Percentiles rank a stretch among this genome's conserved stretches.
Evolutionary conservation across 768 basidiomycete genomes (phyloP).

Genomic region (Lentinula boryana): DNA sequence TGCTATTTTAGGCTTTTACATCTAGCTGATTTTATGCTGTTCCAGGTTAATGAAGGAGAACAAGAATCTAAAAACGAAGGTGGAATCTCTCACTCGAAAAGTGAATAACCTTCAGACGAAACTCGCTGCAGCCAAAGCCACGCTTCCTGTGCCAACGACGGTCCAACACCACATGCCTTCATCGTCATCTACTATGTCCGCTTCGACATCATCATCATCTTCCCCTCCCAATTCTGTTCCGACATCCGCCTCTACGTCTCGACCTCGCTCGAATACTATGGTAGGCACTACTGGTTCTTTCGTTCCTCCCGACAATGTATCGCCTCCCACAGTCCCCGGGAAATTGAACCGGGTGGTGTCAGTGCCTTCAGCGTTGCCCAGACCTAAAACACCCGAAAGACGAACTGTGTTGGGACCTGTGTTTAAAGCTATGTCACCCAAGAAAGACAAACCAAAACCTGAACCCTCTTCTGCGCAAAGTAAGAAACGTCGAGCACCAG

Average conservation of each 20-base stretch:
- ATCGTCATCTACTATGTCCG: slow-evolving; percentile 1
- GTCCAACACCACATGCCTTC: slow-evolving; percentile 13
- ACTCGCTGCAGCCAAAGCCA: slow-evolving; percentile 46
- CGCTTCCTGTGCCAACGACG: slow-evolving; percentile 15
- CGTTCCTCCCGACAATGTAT: slow-evolving; percentile 8
- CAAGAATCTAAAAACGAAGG: slow-evolving; percentile 66
- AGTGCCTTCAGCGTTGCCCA: slow-evolving; percentile 33
- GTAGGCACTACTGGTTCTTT: not conserved
- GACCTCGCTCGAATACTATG: slow-evolving; percentile 6
- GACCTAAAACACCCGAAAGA: slow-evolving; percentile 52
- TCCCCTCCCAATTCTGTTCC: not conserved
- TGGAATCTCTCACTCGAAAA: slow-evolving; percentile 68
- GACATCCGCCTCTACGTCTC: not conserved
- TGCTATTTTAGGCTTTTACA: not conserved
- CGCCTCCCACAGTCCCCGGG: slow-evolving; percentile 3
- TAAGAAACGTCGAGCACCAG: slow-evolving; percentile 71
- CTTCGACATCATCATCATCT: not conserved
- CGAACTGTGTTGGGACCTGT: slow-evolving; percentile 27
- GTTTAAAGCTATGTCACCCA: slow-evolving; percentile 51
- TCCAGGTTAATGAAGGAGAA: slow-evolving; percentile 72
- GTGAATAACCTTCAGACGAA: slow-evolving; percentile 68
- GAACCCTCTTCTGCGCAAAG: slow-evolving; percentile 39
- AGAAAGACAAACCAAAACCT: slow-evolving; percentile 24
- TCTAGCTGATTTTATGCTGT: slow-evolving; percentile 7
- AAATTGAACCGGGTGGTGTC: slow-evolving; percentile 31